Evolutionary conservation across 495 filamentous ascomycete genomes (phyloP).

Genomic region (Penicillium atrosanguineum): DNA sequence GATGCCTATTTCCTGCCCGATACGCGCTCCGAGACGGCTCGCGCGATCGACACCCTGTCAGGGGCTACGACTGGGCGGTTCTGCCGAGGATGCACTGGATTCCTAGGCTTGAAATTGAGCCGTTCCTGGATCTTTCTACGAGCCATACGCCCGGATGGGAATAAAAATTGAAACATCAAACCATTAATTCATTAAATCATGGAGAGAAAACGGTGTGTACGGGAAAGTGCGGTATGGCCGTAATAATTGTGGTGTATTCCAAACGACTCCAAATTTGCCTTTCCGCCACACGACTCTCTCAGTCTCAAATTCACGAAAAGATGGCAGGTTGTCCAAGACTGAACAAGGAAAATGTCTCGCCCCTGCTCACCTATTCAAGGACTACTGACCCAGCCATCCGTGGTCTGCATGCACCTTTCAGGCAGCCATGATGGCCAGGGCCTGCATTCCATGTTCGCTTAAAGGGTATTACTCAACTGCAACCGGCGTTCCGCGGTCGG

Average conservation of each 20-base stretch:
- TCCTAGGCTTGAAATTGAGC: slow-evolving; percentile 1
- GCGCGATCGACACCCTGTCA: slow-evolving; percentile 23
- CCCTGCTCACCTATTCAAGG: background rate
- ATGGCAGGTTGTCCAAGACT: too few species aligned
- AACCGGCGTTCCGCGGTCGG: slow-evolving; percentile 13
- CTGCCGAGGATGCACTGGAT: slow-evolving; percentile 12
- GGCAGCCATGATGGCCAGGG: slow-evolving; percentile 12
- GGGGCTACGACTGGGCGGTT: slow-evolving; percentile 18
- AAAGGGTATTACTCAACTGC: slow-evolving; percentile 1
- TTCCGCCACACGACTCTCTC: background rate
- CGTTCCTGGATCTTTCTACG: slow-evolving; percentile 13
- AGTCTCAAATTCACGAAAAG: background rate
- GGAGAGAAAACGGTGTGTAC: slow-evolving; percentile 12
- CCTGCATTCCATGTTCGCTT: background rate
- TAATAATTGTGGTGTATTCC: background rate
- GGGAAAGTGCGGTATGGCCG: background rate
- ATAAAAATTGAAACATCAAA: background rate
- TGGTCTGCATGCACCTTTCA: slow-evolving; percentile 17
- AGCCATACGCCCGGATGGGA: background rate
- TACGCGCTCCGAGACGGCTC: background rate
- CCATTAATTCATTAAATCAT: too few species aligned
- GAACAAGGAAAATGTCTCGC: background rate
- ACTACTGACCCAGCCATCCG: slow-evolving; percentile 1
- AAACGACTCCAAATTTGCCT: background rate
- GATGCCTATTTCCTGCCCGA: background rate